These are phyloP conservation scores for Adiantum capillusveneris DNA, from an alignment of 75 land plant genomes.

Conservation along the genomic window DNA sequence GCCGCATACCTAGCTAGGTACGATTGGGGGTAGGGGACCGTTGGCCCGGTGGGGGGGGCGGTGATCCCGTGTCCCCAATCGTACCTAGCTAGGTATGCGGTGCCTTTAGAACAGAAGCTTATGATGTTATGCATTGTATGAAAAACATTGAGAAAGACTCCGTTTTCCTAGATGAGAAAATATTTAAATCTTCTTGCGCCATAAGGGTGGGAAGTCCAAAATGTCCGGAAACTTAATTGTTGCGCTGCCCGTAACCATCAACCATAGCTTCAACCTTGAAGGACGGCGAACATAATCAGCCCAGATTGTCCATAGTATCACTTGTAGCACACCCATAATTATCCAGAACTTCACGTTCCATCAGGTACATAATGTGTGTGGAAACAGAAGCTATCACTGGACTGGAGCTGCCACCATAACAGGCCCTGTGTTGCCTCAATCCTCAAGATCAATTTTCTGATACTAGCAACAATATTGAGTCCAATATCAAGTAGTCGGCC, in stretches of 20 bases:
- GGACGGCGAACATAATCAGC: constrained; percentile 61
- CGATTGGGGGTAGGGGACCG: too few species aligned
- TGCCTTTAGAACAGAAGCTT: too few species aligned
- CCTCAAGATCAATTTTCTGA: constrained; percentile 59
- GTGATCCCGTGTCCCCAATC: too few species aligned
- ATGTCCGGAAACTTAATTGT: constrained; percentile 74
- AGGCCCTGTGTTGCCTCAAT: constrained; percentile 84
- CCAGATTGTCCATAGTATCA: constrained; percentile 85
- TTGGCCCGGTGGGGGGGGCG: too few species aligned
- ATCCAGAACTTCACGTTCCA: constrained; percentile 81
- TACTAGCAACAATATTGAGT: constrained; percentile 60
- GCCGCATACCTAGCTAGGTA: too few species aligned
- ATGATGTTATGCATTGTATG: too few species aligned
- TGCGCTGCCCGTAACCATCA: constrained; percentile 53
- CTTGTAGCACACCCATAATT: constrained; percentile 47
- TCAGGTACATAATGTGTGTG: constrained; percentile 90
- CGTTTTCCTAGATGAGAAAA: too few species aligned
- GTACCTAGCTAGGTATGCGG: too few species aligned
- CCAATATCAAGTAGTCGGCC: constrained; percentile 71
- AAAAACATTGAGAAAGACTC: too few species aligned
- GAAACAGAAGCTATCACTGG: constrained; percentile 79
- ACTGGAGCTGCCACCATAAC: constrained; percentile 92
- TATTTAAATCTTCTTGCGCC: too few species aligned
- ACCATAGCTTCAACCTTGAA: constrained; percentile 68
- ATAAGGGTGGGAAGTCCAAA: constrained; percentile 85